Percentiles rank a stretch among this genome's conserved stretches.
These are phyloP conservation scores for Helenozyma rhizophorensis DNA, from an alignment of 805 yeast species.

Conservation along the genomic window DNA sequence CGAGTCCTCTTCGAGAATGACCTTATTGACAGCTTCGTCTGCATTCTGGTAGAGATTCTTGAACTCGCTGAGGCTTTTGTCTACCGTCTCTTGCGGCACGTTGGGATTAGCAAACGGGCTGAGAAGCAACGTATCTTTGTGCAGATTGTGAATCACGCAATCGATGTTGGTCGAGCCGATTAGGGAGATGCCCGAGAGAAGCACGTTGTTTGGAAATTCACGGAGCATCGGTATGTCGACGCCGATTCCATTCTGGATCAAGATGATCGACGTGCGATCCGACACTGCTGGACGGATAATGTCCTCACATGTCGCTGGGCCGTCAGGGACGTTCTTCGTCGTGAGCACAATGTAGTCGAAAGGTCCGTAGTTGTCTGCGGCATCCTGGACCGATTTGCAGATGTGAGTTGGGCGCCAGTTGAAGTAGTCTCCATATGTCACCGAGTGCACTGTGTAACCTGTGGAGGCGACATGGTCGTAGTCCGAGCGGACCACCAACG, in stretches of 20 bases:
- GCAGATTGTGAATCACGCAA: conserved; percentile 47
- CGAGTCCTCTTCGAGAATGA: conserved; percentile 26
- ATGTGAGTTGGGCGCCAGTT: conserved; percentile 14
- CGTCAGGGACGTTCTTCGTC: conserved; percentile 31
- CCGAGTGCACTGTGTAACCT: conserved; percentile 13
- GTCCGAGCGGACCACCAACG: conserved; percentile 16
- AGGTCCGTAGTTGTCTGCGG: conserved; percentile 10
- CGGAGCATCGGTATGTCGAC: conserved; percentile 51
- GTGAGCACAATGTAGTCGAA: conserved; percentile 31
- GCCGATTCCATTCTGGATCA: conserved; percentile 66
- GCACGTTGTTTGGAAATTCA: conserved; percentile 47
- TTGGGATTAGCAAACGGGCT: conserved; percentile 44
- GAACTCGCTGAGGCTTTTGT: conserved; percentile 18
- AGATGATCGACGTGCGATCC: conserved; percentile 43
- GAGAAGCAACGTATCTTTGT: conserved; percentile 46
- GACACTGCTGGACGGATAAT: conserved; percentile 28
- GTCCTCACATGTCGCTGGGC: conserved; percentile 36
- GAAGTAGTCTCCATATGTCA: conserved; percentile 12
- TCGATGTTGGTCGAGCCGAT: conserved; percentile 53
- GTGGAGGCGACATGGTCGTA: conserved; percentile 10
- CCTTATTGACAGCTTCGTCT: conserved; percentile 20
- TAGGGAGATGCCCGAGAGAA: conserved; percentile 61
- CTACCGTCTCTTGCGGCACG: conserved; percentile 10
- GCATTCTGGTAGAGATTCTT: conserved; percentile 26
- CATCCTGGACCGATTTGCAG: conserved; percentile 9